phyloP scores from a whole-genome alignment of 2,329 filamentous ascomycete species.

The Botrytis galanthina region DNA sequence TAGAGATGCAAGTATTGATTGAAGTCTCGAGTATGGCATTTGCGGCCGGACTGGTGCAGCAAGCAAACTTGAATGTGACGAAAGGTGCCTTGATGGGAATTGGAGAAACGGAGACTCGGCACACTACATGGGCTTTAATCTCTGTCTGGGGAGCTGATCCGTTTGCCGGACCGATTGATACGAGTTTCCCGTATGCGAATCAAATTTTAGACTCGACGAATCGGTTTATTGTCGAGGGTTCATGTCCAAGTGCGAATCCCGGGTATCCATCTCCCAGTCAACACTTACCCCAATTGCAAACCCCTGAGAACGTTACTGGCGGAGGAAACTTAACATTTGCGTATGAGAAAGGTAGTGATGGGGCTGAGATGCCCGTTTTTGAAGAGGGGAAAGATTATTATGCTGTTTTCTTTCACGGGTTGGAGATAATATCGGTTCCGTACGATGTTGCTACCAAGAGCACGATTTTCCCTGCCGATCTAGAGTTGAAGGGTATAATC shows the following conservation, averaged over 20 bases:
- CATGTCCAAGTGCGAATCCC: slow-evolving; percentile 41
- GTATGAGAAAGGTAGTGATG: slow-evolving; percentile 32
- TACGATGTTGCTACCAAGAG: slow-evolving; percentile 39
- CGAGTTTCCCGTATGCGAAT: slow-evolving; percentile 45
- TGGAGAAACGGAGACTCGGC: slow-evolving; percentile 42
- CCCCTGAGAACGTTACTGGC: slow-evolving; percentile 34
- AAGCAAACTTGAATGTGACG: slow-evolving; percentile 39
- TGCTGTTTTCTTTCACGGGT: slow-evolving; percentile 44
- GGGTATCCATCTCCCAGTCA: slow-evolving; percentile 42
- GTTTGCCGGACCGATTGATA: slow-evolving; percentile 44
- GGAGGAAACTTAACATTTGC: slow-evolving; percentile 38
- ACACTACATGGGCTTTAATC: slow-evolving; percentile 45
- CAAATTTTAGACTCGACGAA: slow-evolving; percentile 43
- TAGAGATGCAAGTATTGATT: slow-evolving; percentile 40
- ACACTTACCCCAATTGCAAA: slow-evolving; percentile 38
- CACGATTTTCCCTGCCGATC: slow-evolving; percentile 41
- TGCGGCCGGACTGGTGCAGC: slow-evolving; percentile 41
- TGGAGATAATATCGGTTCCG: slow-evolving; percentile 40
- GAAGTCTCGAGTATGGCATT: slow-evolving; percentile 44
- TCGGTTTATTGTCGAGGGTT: slow-evolving; percentile 36
- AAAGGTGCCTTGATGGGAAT: slow-evolving; percentile 43
- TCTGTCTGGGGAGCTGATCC: slow-evolving; percentile 43
- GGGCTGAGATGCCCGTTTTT: slow-evolving; percentile 33
- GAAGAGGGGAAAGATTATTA: slow-evolving; percentile 38
- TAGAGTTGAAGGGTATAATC: slow-evolving; percentile 41